phyloP scores from a whole-genome alignment of 768 basidiomycete genomes.

The Suillus occidentalis region DNA sequence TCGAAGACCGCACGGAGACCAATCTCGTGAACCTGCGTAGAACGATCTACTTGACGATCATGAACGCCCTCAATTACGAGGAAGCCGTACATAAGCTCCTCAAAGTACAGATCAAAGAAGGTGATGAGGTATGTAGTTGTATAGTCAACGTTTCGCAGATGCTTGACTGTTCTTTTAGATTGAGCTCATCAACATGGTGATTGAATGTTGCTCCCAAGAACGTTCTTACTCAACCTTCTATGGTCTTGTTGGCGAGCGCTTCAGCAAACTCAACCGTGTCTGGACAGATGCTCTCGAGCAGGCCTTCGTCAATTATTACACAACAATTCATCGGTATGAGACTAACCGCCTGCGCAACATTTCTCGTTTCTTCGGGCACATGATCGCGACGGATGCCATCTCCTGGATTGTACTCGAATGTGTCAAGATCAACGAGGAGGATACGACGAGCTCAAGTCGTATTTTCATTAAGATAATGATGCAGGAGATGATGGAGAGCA shows the following conservation, averaged over 20 bases:
- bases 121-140: conserved; percentile 75
- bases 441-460: conserved; percentile 93
- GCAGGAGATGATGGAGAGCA: conserved; percentile 91
- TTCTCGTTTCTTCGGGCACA: conserved; percentile 93
- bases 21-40: conserved; percentile 94
- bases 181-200: conserved; percentile 96
- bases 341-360: conserved; percentile 98
- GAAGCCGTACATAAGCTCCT: conserved; percentile 98
- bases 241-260: conserved; percentile 93
- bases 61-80: conserved; percentile 98
- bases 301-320: conserved; percentile 88
- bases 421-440: conserved; percentile 95
- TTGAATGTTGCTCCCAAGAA: conserved; percentile 99
- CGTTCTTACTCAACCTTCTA: conserved; percentile 98
- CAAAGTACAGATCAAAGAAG: conserved; percentile 88
- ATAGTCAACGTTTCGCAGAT: neutral
- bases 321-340: conserved; percentile 97
- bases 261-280: conserved; percentile 92
- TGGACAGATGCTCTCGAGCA: conserved; percentile 91
- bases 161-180: conserved; percentile 49
- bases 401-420: conserved; percentile 85
- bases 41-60: conserved; percentile 95
- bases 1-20: conserved; percentile 93
- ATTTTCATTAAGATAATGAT: conserved; percentile 98
- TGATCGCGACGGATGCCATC: conserved; percentile 82